Conservation (phyloP, 1,139 yeast species). For the Taphrina wiesneri region DNA sequence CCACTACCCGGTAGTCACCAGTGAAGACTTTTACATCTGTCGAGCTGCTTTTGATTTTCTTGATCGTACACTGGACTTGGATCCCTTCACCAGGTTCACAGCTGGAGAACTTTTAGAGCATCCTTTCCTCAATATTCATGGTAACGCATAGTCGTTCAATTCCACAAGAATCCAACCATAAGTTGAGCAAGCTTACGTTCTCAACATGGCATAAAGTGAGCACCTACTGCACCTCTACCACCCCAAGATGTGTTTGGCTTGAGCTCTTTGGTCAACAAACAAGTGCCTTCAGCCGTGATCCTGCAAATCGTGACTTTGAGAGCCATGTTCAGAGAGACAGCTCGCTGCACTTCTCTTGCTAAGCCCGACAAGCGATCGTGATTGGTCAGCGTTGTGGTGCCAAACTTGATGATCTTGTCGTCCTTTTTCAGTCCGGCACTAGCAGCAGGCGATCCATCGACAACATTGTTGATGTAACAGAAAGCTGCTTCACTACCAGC, state of each 20-base stretch:
- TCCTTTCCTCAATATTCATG: constrained; percentile 23
- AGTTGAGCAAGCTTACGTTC: not conserved
- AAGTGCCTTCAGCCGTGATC: constrained; percentile 32
- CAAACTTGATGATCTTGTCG: constrained; percentile 59
- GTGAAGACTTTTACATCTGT: constrained; percentile 10
- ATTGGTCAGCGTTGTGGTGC: constrained; percentile 56
- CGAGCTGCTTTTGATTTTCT: constrained; percentile 32
- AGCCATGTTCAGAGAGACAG: not conserved
- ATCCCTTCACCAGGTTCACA: constrained; percentile 29
- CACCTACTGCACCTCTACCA: constrained; percentile 74
- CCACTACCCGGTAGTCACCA: constrained; percentile 16
- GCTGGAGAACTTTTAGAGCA: constrained; percentile 33
- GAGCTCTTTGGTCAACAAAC: constrained; percentile 43
- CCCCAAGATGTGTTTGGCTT: constrained; percentile 63
- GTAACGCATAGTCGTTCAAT: not conserved
- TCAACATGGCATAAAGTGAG: constrained; percentile 58
- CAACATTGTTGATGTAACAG: constrained; percentile 45
- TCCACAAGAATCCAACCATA: not conserved
- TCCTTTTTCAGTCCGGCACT: constrained; percentile 48
- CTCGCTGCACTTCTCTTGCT: constrained; percentile 44
- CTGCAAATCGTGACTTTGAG: constrained; percentile 31
- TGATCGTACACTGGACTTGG: constrained; percentile 31
- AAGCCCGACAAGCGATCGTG: constrained; percentile 53
- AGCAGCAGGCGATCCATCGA: constrained; percentile 54
- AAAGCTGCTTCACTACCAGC: constrained; percentile 42